These are phyloP conservation scores for Sphaerulina vaccinii DNA, from an alignment of 2,329 filamentous ascomycete genomes.

Conservation along the genomic window DNA sequence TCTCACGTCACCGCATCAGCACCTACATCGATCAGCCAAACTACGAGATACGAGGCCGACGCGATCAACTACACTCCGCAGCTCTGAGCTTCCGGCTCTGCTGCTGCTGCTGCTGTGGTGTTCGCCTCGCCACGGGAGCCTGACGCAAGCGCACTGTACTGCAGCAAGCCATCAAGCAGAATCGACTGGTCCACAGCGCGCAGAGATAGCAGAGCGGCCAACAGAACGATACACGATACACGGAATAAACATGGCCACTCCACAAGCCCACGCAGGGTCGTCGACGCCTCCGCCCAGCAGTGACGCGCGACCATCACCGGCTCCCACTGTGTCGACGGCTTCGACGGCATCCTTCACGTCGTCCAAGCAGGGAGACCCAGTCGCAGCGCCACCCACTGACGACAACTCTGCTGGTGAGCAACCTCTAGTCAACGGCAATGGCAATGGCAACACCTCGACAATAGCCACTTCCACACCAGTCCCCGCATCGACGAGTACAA, in stretches of 20 bases:
- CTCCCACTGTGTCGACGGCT: constrained; percentile 39
- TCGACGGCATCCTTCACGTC: constrained; percentile 46
- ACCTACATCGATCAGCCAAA: too few relatives aligned
- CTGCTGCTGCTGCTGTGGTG: background rate
- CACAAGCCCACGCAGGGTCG: background rate
- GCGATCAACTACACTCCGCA: background rate
- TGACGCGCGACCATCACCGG: constrained; percentile 35
- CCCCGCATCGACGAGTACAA: background rate
- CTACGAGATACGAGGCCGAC: too few relatives aligned
- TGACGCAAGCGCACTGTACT: constrained; percentile 1
- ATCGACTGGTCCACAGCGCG: background rate
- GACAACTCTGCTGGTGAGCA: constrained; percentile 5
- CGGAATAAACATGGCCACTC: constrained; percentile 16
- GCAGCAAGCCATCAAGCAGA: background rate
- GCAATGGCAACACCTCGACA: constrained; percentile 16
- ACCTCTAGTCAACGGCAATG: constrained; percentile 22
- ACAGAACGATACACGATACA: background rate
- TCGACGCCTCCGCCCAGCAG: constrained; percentile 17
- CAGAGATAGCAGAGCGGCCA: background rate
- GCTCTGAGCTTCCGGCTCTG: background rate
- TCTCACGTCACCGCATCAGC: too few relatives aligned
- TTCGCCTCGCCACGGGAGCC: background rate
- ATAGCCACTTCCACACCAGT: constrained; percentile 1
- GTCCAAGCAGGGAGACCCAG: constrained; percentile 16
- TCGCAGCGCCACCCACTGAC: constrained; percentile 1